These are phyloP conservation scores for Termitomyces sp. DNA, from an alignment of 768 basidiomycete genomes.

Conservation along the genomic window DNA sequence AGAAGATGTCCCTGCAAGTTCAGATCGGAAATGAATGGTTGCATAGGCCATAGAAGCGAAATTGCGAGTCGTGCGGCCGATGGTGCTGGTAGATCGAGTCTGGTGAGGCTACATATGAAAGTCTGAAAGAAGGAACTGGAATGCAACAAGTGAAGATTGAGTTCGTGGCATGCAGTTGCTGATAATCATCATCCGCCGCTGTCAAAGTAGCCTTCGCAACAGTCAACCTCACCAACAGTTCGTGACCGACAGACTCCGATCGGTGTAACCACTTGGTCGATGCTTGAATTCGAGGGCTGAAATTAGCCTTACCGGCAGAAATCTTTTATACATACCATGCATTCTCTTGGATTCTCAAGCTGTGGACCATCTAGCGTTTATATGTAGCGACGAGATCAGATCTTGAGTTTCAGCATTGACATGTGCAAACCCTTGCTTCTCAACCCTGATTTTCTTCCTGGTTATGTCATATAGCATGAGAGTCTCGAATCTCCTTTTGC, in stretches of 20 bases:
- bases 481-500: constrained; percentile 7
- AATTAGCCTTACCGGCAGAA: not conserved
- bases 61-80: not conserved
- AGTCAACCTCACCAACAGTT: not conserved
- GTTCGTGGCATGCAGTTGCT: not conserved
- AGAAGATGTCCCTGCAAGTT: not conserved
- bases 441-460: constrained; percentile 10
- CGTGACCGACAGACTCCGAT: not conserved
- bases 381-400: not conserved
- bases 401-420: constrained; percentile 5
- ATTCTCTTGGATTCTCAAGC: not conserved
- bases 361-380: not conserved
- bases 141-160: not conserved
- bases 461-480: constrained; percentile 17
- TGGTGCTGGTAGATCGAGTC: not conserved
- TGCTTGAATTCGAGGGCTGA: not conserved
- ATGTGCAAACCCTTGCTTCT: constrained; percentile 5
- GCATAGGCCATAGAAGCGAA: not conserved
- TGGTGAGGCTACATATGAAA: not conserved
- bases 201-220: not conserved
- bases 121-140: not conserved
- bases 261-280: not conserved
- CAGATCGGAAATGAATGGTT: not conserved
- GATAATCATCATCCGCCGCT: not conserved
- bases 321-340: not conserved